Percentiles rank a stretch among this genome's conserved stretches.
Evolutionary conservation across 768 basidiomycete species (phyloP).

Genomic region (Boletus reticuloceps): DNA sequence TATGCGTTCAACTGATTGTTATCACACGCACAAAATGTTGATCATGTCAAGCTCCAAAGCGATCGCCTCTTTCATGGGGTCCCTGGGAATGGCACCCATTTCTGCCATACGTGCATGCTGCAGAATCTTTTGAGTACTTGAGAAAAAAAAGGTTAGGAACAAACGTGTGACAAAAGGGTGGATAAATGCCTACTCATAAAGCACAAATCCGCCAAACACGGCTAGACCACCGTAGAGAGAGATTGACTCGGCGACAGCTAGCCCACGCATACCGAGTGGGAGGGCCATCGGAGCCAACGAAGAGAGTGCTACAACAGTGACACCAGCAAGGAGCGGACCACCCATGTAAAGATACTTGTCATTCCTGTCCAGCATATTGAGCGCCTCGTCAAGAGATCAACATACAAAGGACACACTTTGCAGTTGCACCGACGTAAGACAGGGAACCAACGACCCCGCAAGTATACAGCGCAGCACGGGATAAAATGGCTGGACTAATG

Average conservation of each 20-base stretch:
- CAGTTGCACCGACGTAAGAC: slow-evolving; percentile 86
- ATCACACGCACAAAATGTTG: slow-evolving; percentile 72
- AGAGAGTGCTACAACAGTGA: slow-evolving; percentile 83
- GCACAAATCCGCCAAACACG: slow-evolving; percentile 82
- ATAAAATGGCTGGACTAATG: slow-evolving; percentile 78
- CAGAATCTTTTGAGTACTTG: slow-evolving; percentile 78
- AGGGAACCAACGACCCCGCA: slow-evolving; percentile 83
- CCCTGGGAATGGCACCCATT: slow-evolving; percentile 59
- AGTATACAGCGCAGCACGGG: slow-evolving; percentile 86
- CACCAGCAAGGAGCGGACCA: slow-evolving; percentile 83
- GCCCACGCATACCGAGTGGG: slow-evolving; percentile 75
- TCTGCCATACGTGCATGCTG: slow-evolving; percentile 74
- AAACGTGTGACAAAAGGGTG: background rate
- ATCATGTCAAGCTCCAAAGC: slow-evolving; percentile 83
- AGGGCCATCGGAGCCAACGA: slow-evolving; percentile 88
- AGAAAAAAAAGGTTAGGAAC: background rate
- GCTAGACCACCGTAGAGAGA: slow-evolving; percentile 87
- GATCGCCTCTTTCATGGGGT: slow-evolving; percentile 78
- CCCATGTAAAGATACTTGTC: slow-evolving; percentile 87
- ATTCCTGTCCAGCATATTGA: slow-evolving; percentile 38
- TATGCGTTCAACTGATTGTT: background rate
- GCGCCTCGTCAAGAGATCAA: background rate
- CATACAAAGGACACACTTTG: slow-evolving; percentile 44
- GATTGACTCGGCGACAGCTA: slow-evolving; percentile 74
- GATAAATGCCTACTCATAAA: slow-evolving; percentile 67